Evolutionary conservation across 179 eudicot species (phyloP).

Genomic region (Silene noctiflora): DNA sequence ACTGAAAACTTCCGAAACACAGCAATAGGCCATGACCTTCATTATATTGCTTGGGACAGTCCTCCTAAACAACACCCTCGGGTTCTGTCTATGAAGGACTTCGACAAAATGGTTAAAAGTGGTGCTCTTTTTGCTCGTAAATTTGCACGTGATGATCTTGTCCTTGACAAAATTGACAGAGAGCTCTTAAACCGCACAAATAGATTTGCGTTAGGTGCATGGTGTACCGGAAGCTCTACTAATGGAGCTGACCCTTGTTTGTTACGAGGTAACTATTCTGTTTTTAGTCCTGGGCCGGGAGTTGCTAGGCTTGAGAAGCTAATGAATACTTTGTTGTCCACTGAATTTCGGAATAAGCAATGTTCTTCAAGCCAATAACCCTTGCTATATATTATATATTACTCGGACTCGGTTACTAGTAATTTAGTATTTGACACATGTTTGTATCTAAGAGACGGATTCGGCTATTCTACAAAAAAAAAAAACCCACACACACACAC

Average conservation of each 20-base stretch:
- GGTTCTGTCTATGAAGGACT: slow-evolving; percentile 54
- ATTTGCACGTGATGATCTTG: slow-evolving; percentile 60
- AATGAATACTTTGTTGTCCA: slow-evolving; percentile 46
- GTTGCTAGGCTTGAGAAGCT: slow-evolving; percentile 60
- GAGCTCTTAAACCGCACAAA: slow-evolving; percentile 54
- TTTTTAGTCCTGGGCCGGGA: slow-evolving; percentile 68
- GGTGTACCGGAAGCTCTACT: slow-evolving; percentile 65
- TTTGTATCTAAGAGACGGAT: slow-evolving; percentile 15
- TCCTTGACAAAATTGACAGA: slow-evolving; percentile 64
- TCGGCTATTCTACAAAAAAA: neutral
- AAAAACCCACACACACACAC: no score
- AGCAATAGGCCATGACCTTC: slow-evolving; percentile 69
- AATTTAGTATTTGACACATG: slow-evolving; percentile 59
- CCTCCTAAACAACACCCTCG: slow-evolving; percentile 92
- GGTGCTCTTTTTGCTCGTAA: slow-evolving; percentile 78
- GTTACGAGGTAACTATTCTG: slow-evolving; percentile 57
- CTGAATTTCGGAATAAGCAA: slow-evolving; percentile 53
- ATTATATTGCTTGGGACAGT: slow-evolving; percentile 82
- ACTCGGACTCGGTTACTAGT: slow-evolving; percentile 43
- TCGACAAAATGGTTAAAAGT: slow-evolving; percentile 61
- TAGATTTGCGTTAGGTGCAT: slow-evolving; percentile 73
- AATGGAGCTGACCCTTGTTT: slow-evolving; percentile 67
- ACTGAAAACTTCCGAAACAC: slow-evolving; percentile 49
- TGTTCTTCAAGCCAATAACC: slow-evolving; percentile 43
- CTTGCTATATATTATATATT: slow-evolving; percentile 34